These are phyloP conservation scores for Penicillium corylophilum DNA, from an alignment of 2,329 filamentous ascomycete genomes.

Conservation along the genomic window DNA sequence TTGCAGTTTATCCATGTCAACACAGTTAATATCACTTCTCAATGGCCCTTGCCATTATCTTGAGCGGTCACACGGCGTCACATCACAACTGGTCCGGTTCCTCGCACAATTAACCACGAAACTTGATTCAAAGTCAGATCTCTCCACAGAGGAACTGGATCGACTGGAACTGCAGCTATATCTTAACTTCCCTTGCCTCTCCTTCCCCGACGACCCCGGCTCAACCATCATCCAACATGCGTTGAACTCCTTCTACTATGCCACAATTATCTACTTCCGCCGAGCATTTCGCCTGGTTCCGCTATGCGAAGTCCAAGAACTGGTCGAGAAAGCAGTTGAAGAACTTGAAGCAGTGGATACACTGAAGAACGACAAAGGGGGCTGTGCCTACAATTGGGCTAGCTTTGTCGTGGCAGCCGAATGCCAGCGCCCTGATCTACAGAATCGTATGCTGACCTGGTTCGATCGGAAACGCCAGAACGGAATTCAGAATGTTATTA, in stretches of 20 bases:
- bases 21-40: constrained; percentile 20
- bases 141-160: constrained; percentile 26
- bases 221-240: constrained; percentile 25
- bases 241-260: constrained; percentile 39
- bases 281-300: constrained; percentile 29
- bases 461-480: constrained; percentile 35
- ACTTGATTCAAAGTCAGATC: constrained; percentile 20
- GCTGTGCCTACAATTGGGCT: constrained; percentile 40
- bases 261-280: constrained; percentile 36
- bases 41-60: constrained; percentile 26
- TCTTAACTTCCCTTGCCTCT: constrained; percentile 25
- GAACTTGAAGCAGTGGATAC: constrained; percentile 35
- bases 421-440: constrained; percentile 27
- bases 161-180: constrained; percentile 32
- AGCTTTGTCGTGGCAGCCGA: constrained; percentile 38
- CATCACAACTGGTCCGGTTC: constrained; percentile 25
- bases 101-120: constrained; percentile 26
- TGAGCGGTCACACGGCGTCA: constrained; percentile 31
- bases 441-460: constrained; percentile 30
- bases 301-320: constrained; percentile 27
- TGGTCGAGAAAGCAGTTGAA: constrained; percentile 32
- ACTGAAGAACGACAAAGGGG: constrained; percentile 28
- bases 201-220: constrained; percentile 18
- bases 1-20: constrained; percentile 27
- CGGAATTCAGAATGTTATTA: constrained; percentile 36